Percentiles rank a stretch among this genome's conserved stretches.
phyloP scores from a whole-genome alignment of 768 basidiomycete species.

The Phaeolepiota aurea region DNA sequence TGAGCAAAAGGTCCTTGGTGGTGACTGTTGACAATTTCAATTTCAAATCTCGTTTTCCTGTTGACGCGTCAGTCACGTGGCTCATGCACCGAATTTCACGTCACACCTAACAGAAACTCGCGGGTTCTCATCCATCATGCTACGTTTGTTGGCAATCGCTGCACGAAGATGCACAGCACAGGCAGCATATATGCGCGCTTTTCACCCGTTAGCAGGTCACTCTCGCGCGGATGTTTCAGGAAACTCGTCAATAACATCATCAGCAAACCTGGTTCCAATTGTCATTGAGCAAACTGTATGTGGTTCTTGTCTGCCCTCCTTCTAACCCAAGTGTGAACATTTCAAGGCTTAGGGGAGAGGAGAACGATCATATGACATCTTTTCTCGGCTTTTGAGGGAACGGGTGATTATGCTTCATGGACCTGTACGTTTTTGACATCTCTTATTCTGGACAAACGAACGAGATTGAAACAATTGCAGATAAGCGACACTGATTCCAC shows the following conservation, averaged over 20 bases:
- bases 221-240: constrained; percentile 22
- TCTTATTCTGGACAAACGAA: constrained; percentile 2
- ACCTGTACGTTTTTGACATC: constrained; percentile 45
- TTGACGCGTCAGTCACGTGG: constrained; percentile 30
- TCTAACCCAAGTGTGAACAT: background rate
- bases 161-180: constrained; percentile 1
- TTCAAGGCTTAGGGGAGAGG: constrained; percentile 54
- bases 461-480: too few species aligned
- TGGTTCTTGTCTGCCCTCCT: background rate
- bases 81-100: constrained; percentile 1
- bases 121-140: background rate
- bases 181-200: constrained; percentile 25
- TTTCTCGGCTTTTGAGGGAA: constrained; percentile 86
- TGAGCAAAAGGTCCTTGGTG: background rate
- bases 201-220: constrained; percentile 46
- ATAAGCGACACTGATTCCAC: constrained; percentile 88
- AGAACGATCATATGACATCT: constrained; percentile 92
- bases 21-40: constrained; percentile 4
- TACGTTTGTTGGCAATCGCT: background rate
- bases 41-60: constrained; percentile 12
- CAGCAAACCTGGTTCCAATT: constrained; percentile 74
- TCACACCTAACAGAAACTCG: background rate
- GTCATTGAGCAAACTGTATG: constrained; percentile 88
- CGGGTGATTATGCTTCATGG: constrained; percentile 95
- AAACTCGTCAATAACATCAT: constrained; percentile 31